Conservation (phyloP, 2,329 filamentous ascomycete species). For the Colletotrichum sp. region DNA sequence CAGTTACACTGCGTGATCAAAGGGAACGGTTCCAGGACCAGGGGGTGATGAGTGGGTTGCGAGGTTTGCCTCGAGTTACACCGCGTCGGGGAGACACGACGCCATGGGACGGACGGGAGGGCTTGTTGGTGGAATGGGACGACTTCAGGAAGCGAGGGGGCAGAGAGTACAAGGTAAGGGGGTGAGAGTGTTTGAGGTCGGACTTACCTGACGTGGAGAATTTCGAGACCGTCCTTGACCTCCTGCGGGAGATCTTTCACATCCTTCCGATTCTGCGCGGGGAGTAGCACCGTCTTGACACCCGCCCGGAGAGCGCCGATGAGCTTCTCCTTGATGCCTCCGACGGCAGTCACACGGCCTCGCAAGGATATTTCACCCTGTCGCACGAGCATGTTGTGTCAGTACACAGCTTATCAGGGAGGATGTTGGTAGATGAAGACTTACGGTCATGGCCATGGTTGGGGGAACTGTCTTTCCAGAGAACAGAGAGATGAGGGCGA, state of each 20-base stretch:
- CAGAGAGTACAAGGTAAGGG: constrained; percentile 46
- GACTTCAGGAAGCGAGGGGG: constrained; percentile 17
- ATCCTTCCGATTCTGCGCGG: constrained; percentile 89
- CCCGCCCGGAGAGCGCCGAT: constrained; percentile 93
- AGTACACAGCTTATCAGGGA: neutral
- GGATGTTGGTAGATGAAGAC: constrained; percentile 29
- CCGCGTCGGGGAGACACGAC: constrained; percentile 20
- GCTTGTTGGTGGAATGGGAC: constrained; percentile 8
- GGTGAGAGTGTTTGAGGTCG: constrained; percentile 1
- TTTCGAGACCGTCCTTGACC: constrained; percentile 85
- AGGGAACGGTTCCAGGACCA: constrained; percentile 8
- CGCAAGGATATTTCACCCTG: constrained; percentile 78
- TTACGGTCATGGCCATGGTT: constrained; percentile 91
- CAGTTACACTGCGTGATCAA: constrained; percentile 21
- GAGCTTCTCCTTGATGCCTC: constrained; percentile 98
- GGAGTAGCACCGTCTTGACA: constrained; percentile 91
- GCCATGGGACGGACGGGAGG: constrained; percentile 12
- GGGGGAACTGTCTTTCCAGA: constrained; percentile 85
- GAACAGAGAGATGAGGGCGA: constrained; percentile 91
- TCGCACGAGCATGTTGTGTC: constrained; percentile 22
- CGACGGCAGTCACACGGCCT: constrained; percentile 90
- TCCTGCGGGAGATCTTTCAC: constrained; percentile 89
- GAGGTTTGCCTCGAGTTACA: constrained; percentile 21
- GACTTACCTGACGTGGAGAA: constrained; percentile 84
- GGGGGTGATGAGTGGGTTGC: neutral